Evolutionary conservation across 2,329 filamentous ascomycete genomes (phyloP).

Genomic region (Cordyceps sp.): DNA sequence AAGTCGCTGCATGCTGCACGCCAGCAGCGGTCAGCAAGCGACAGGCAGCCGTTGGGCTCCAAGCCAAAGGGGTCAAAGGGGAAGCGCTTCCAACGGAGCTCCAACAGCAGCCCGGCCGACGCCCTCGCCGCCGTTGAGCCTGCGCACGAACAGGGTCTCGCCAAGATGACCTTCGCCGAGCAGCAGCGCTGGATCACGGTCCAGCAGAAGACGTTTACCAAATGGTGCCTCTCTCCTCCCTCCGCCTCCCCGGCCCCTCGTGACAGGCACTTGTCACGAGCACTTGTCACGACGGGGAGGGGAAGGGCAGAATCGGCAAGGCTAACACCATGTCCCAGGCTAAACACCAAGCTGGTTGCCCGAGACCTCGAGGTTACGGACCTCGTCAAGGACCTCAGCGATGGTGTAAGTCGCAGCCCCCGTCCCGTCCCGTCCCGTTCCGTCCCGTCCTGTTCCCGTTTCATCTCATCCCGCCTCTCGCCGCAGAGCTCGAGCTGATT

Average conservation of each 20-base stretch:
- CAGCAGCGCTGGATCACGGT: slow-evolving; percentile 59
- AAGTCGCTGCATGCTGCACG: slow-evolving; percentile 32
- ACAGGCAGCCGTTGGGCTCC: slow-evolving; percentile 8
- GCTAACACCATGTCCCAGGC: slow-evolving; percentile 33
- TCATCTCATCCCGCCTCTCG: too few relatives aligned
- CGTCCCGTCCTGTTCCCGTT: too few relatives aligned
- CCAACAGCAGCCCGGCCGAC: slow-evolving; percentile 19
- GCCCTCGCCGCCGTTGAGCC: slow-evolving; percentile 28
- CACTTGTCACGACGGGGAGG: too few relatives aligned
- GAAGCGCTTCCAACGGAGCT: slow-evolving; percentile 15
- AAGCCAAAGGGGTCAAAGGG: slow-evolving; percentile 4
- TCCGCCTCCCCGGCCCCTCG: background rate
- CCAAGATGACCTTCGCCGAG: slow-evolving; percentile 46
- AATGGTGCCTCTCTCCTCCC: slow-evolving; percentile 40
- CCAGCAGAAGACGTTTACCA: slow-evolving; percentile 98
- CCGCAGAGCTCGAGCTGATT: background rate
- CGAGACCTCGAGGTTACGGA: slow-evolving; percentile 71
- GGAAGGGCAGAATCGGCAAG: background rate
- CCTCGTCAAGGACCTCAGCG: slow-evolving; percentile 75
- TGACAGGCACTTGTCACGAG: background rate
- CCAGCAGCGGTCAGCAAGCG: slow-evolving; percentile 25
- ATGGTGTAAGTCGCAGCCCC: slow-evolving; percentile 80
- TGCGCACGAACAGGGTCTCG: slow-evolving; percentile 30
- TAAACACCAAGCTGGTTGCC: slow-evolving; percentile 83
- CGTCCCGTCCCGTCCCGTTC: too few relatives aligned